Base-by-base conservation (phyloP, 129 eudicot genomes). In the Deinandra increscens region DNA sequence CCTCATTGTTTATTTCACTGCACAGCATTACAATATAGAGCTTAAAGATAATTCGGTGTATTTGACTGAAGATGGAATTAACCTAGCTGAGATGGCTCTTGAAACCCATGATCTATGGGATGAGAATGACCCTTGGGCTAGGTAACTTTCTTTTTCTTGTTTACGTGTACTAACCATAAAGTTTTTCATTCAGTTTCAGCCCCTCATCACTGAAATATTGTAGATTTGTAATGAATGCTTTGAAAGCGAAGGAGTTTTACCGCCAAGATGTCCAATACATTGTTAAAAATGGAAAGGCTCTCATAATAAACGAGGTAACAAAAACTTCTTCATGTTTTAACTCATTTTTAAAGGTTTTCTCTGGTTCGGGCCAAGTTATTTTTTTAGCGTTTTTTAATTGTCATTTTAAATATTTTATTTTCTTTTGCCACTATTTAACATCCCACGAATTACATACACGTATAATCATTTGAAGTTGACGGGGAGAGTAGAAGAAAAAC, bases 81-180 rank as follows among this genome's bases (percentile, higher is more conserved):
- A 51, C 58, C 83, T 94, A 63, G 90, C 99, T 54, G 99, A 94
- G 87, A 80, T 83, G 95, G 99, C 97, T 58, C 81, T 94, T 6
- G 99, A 89, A 76, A 94, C 99, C 76, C 81, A 85, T 61, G 99
- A 94, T 69, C 75, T 94, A 6, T 89, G 99, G 99, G 97, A 94
- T 79, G 99, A 89, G 79, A 87, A 87, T 79, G 97, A 94, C 82
- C 99, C 97, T 59, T 94, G 99, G 99, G 99, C 99, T 60, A 87
- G 97, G 99, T 93, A 59, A 75, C 46, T n/a, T 36, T 2, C 7
- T 20, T 44, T 46, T 20, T 34, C 59, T 55, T 54, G 22, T 44
- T 29, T 66, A 58, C 41, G 9, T 48, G 23, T 31, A 9, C 31
- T 76, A 69, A 37, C 23, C 23, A n/a, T 48, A 4, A 38, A 66